These are phyloP conservation scores for Lentinula sp. DNA, from an alignment of 768 basidiomycete species.

Conservation along the genomic window DNA sequence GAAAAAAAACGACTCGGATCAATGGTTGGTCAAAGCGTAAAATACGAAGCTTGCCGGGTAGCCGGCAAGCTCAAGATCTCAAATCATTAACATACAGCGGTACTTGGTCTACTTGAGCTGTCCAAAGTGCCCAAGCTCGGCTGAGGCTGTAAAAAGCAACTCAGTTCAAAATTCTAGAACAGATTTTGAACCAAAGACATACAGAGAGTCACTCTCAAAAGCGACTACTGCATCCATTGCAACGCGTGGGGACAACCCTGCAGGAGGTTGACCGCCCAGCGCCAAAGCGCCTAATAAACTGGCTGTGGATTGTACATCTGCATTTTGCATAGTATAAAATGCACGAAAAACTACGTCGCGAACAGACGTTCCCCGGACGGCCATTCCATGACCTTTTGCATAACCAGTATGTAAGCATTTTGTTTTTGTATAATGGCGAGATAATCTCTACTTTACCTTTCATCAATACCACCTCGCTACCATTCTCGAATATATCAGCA, in stretches of 20 bases:
- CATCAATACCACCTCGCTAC: conserved; percentile 16
- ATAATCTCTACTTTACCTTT: conserved; percentile 1
- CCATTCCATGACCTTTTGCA: conserved; percentile 15
- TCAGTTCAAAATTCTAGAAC: background rate
- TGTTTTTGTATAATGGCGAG: no score
- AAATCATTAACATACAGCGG: conserved; percentile 4
- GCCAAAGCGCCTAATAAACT: conserved; percentile 12
- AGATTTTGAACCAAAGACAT: background rate
- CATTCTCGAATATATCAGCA: conserved; percentile 9
- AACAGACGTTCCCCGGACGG: conserved; percentile 11
- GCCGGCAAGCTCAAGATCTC: background rate
- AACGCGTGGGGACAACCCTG: conserved; percentile 10
- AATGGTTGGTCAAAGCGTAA: background rate
- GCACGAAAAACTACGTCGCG: conserved; percentile 14
- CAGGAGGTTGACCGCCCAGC: background rate
- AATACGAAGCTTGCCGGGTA: background rate
- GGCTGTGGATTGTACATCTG: conserved; percentile 13
- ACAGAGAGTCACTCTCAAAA: conserved; percentile 8
- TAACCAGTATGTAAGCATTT: background rate
- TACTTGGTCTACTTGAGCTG: conserved; percentile 4
- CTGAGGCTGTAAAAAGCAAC: background rate
- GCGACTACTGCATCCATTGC: conserved; percentile 11
- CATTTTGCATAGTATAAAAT: conserved; percentile 14
- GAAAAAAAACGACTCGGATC: no score
- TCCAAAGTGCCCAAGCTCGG: conserved; percentile 7